These are phyloP conservation scores for Termitomyces sp. DNA, from an alignment of 1,284 basidiomycete species.

Conservation along the genomic window DNA sequence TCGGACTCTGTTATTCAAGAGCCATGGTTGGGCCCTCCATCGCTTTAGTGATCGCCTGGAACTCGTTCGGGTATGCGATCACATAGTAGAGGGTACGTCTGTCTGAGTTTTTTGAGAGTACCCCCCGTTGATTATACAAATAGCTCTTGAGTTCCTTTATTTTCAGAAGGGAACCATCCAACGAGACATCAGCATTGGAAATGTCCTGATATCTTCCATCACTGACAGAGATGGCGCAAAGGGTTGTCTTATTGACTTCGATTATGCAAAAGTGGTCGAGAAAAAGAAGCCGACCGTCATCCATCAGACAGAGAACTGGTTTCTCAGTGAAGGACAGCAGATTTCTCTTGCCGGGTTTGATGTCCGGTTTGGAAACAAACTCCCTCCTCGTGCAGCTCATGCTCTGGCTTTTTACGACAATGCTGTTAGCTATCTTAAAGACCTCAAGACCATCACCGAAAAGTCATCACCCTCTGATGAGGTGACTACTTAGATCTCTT, in stretches of 20 bases:
- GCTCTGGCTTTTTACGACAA: no score
- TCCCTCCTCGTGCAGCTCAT: not conserved
- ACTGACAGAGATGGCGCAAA: not conserved
- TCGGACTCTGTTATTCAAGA: not conserved
- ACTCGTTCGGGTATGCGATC: not conserved
- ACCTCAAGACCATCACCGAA: no score
- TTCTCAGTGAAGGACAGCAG: not conserved
- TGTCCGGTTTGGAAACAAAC: not conserved
- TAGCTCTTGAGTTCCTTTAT: not conserved
- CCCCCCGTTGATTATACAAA: not conserved
- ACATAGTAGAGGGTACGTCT: not conserved
- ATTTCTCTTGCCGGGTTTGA: no score
- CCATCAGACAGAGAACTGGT: not conserved
- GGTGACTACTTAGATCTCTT: no score
- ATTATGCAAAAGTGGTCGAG: not conserved
- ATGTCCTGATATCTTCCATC: not conserved
- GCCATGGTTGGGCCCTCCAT: not conserved
- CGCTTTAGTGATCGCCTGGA: not conserved
- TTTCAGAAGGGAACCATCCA: not conserved
- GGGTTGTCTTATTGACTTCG: not conserved
- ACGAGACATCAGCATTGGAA: not conserved
- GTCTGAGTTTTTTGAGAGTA: not conserved
- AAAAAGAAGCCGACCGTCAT: not conserved
- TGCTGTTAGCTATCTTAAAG: no score
- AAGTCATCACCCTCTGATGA: no score